A percentile compares a stretch with the other conserved stretches of the same genome.
These are phyloP conservation scores for Penicillium expansum DNA, from an alignment of 2,329 filamentous ascomycete genomes.

Conservation along the genomic window DNA sequence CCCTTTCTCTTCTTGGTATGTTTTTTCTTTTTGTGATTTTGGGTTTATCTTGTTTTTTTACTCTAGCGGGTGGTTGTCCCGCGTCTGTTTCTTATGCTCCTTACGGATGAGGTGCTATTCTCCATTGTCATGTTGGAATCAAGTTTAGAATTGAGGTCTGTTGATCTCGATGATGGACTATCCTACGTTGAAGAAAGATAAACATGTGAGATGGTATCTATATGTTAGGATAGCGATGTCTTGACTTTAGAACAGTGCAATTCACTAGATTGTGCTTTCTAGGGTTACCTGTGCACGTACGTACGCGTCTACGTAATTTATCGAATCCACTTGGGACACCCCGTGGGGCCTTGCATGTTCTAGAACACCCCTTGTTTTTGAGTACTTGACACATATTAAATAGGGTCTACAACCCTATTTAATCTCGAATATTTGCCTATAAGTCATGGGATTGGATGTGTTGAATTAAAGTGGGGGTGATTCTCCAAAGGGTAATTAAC, in stretches of 20 bases:
- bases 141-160: background rate
- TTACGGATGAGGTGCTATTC: constrained; percentile 14
- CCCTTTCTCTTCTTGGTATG: constrained; percentile 19
- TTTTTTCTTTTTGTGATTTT: constrained; percentile 13
- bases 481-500: too few relatives aligned
- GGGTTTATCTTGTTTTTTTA: constrained; percentile 6
- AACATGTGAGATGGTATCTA: background rate
- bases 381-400: background rate
- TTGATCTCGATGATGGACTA: background rate
- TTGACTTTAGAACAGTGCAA: background rate
- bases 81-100: constrained; percentile 10
- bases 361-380: background rate
- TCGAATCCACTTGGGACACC: background rate
- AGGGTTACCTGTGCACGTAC: background rate
- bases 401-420: background rate
- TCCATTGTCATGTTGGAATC: background rate
- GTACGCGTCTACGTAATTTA: background rate
- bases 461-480: background rate
- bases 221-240: background rate
- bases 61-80: constrained; percentile 14
- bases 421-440: background rate
- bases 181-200: background rate
- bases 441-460: background rate
- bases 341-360: background rate
- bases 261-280: background rate